Percentiles rank a stretch among this genome's conserved stretches.
These are phyloP conservation scores for Cyathus striatus DNA, from an alignment of 768 basidiomycete species.

Conservation along the genomic window DNA sequence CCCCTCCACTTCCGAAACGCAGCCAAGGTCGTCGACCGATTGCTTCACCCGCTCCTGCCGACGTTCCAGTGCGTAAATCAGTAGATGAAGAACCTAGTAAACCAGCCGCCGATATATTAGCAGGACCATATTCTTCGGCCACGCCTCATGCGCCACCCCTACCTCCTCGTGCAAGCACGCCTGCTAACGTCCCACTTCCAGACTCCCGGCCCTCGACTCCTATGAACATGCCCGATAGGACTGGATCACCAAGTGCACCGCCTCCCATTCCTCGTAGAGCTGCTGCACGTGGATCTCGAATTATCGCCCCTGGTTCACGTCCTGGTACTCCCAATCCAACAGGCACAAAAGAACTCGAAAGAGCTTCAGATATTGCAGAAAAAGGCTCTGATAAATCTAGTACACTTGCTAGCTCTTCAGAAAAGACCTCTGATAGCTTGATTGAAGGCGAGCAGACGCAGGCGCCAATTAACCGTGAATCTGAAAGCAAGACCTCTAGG, in stretches of 20 bases:
- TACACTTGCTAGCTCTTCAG: too few relatives aligned
- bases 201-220: slow-evolving; percentile 40
- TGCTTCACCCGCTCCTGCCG: neutral
- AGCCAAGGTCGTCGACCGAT: slow-evolving; percentile 28
- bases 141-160: neutral
- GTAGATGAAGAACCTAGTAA: slow-evolving; percentile 1
- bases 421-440: too few relatives aligned
- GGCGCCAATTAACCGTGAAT: too few relatives aligned
- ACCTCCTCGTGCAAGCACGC: slow-evolving; percentile 13
- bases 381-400: too few relatives aligned
- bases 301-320: slow-evolving; percentile 10
- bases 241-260: slow-evolving; percentile 33
- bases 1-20: slow-evolving; percentile 50
- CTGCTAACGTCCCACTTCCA: slow-evolving; percentile 33
- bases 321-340: slow-evolving; percentile 19
- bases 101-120: neutral
- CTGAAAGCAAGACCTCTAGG: too few relatives aligned
- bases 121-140: neutral
- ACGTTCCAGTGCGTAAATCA: neutral
- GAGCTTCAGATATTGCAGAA: too few relatives aligned
- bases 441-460: too few relatives aligned
- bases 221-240: slow-evolving; percentile 19
- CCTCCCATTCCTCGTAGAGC: slow-evolving; percentile 69
- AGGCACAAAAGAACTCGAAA: too few relatives aligned
- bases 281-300: slow-evolving; percentile 35